Percentiles rank a stretch among this genome's conserved stretches.
phyloP scores from a whole-genome alignment of 176 grass and related monocot genomes.

The Eremochloa ophiuroides region DNA sequence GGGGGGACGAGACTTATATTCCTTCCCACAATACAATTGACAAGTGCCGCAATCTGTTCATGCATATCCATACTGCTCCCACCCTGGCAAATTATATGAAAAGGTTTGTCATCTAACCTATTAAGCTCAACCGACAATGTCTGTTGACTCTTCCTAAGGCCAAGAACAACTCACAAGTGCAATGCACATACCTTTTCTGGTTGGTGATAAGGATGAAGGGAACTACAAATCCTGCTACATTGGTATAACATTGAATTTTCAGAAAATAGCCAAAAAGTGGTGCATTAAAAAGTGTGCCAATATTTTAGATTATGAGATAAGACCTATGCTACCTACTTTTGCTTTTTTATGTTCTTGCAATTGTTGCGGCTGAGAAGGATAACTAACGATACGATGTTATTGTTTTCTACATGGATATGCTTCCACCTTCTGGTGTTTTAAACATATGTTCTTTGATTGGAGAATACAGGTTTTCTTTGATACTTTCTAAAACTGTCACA shows the following conservation, averaged over 20 bases:
- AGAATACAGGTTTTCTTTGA: slow-evolving; percentile 64
- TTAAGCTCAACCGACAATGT: neutral
- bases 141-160: neutral
- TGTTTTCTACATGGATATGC: neutral
- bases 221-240: slow-evolving; percentile 1
- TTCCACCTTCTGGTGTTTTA: neutral
- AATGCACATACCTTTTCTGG: neutral
- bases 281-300: neutral
- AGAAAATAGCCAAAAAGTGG: neutral
- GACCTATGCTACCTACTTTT: neutral
- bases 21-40: slow-evolving; percentile 39
- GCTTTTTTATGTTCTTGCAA: neutral
- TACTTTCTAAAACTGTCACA: slow-evolving; percentile 70
- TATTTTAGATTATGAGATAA: slow-evolving; percentile 10
- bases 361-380: neutral
- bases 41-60: slow-evolving; percentile 57
- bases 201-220: neutral
- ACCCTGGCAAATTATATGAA: slow-evolving; percentile 67
- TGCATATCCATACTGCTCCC: slow-evolving; percentile 56
- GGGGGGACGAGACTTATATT: slow-evolving; percentile 38
- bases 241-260: neutral
- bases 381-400: neutral
- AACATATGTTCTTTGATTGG: slow-evolving; percentile 22
- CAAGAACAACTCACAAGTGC: neutral
- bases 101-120: slow-evolving; percentile 39